phyloP scores from a whole-genome alignment of 2,329 filamentous ascomycete species.

The Xylariaceae sp. region DNA sequence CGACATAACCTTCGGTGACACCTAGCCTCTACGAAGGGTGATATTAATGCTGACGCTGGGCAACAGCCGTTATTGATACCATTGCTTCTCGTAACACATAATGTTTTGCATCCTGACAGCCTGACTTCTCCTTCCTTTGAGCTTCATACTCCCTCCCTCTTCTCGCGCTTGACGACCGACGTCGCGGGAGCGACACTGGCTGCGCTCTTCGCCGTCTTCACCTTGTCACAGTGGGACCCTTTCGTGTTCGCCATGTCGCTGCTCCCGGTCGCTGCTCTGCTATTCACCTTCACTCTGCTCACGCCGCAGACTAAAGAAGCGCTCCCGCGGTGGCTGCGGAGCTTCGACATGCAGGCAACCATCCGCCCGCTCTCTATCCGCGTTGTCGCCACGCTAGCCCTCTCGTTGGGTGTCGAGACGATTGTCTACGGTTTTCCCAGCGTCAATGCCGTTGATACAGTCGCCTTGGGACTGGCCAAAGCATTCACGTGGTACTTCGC shows the following conservation, averaged over 20 bases:
- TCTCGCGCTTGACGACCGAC: constrained; percentile 17
- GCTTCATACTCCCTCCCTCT: constrained; percentile 9
- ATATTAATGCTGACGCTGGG: constrained; percentile 1
- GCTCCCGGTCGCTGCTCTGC: constrained; percentile 26
- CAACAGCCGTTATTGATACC: constrained; percentile 30
- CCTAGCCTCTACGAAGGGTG: too few species aligned
- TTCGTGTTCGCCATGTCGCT: constrained; percentile 21
- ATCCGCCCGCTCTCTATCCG: constrained; percentile 24
- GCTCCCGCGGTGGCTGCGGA: constrained; percentile 25
- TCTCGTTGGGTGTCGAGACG: constrained; percentile 15
- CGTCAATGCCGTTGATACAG: constrained; percentile 6
- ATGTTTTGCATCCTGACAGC: constrained; percentile 14
- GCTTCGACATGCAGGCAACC: constrained; percentile 30
- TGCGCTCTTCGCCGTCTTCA: constrained; percentile 21
- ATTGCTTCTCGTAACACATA: constrained; percentile 25
- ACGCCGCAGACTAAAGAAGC: constrained; percentile 13
- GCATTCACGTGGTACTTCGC: constrained; percentile 33
- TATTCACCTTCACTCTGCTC: constrained; percentile 29
- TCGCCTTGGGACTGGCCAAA: constrained; percentile 28
- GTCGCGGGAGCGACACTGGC: constrained; percentile 21
- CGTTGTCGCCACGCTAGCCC: constrained; percentile 15
- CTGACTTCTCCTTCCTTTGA: background rate
- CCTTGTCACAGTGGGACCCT: constrained; percentile 28
- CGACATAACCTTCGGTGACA: too few species aligned
- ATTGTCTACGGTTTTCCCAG: constrained; percentile 23